Base-by-base conservation (phyloP, 768 basidiomycete species). In the Kwoniella shandongensis region DNA sequence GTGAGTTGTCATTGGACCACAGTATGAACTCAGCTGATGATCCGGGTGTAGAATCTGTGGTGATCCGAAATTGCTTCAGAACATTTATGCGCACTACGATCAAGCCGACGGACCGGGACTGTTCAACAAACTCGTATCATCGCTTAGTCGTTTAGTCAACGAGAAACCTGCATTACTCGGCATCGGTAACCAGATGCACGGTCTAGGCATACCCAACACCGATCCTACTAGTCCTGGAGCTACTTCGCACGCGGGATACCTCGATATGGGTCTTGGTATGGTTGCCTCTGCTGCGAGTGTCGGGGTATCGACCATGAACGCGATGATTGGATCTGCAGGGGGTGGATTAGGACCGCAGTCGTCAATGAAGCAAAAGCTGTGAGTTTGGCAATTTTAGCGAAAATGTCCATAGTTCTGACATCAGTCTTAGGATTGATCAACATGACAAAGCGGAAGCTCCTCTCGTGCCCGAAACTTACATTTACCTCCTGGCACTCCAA, bases 371-470 rank as follows among this genome's bases (percentile, higher is more conserved):
- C 74, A 96, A 23, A 90, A 92, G 75, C 91, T 93, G 92, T 92
- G 59, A 39, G 84, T 79, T 4, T 11, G 39, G 17, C 3, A 15
- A 5, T 30, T 10, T 12, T 8, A 2, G 27, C 26, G 25, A n/a
- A 32, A 1, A 1, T n/a, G n/a, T 12, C 27, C 7, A 29, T 35
- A 39, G 53, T 36, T 29, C 18, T 11, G 35, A 18, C 11, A 12
- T 10, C 23, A 23, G 29, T 36, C 32, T 20, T 66, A 96, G 93
- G 73, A 97, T 99, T 65, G 94, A 99, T 73, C 96, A 98, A 75
- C 84, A 97, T 12, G 94, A 99, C 79, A 99, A 99, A 76, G 88
- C 91, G 0, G 96, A 99, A 65, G 85, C 92, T 0, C 96, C 96
- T 0, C 81, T 85, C 0, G 92, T 97, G 51, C 94, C 96, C 0